Percentiles rank a stretch among this genome's conserved stretches.
Conservation (phyloP, 1,139 yeast genomes). For the Suhomyces chickasaworum region DNA sequence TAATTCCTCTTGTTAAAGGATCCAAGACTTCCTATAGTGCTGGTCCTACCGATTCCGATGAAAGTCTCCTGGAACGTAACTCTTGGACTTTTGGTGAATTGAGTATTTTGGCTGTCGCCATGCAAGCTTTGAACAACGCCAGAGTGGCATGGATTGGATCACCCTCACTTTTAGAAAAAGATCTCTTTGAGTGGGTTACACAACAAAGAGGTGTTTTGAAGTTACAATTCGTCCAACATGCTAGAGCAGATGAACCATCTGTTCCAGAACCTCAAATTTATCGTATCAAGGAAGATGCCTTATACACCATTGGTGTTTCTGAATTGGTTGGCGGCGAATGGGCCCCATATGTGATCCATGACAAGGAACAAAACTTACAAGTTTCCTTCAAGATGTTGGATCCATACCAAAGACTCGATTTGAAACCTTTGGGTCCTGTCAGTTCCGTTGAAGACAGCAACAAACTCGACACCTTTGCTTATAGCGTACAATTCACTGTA, state of each 20-base stretch:
- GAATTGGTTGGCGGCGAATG: constrained; percentile 65
- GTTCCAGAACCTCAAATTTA: constrained; percentile 50
- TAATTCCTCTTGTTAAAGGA: constrained; percentile 73
- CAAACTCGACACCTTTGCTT: constrained; percentile 42
- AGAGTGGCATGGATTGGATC: constrained; percentile 84
- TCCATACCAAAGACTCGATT: constrained; percentile 84
- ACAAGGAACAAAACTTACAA: constrained; percentile 64
- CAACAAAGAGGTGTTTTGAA: constrained; percentile 67
- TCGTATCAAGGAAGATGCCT: constrained; percentile 70
- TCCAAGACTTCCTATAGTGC: constrained; percentile 67
- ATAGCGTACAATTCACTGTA: constrained; percentile 55
- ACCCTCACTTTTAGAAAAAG: constrained; percentile 51
- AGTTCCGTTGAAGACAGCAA: constrained; percentile 48
- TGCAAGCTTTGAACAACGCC: constrained; percentile 80
- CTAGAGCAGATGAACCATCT: constrained; percentile 49
- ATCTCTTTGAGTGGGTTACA: constrained; percentile 73
- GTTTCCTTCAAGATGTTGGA: constrained; percentile 88
- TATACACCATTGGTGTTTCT: constrained; percentile 66
- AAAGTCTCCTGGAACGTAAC: constrained; percentile 35
- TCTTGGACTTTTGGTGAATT: constrained; percentile 86
- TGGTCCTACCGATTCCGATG: constrained; percentile 39
- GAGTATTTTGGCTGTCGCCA: constrained; percentile 73
- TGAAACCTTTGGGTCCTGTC: constrained; percentile 47
- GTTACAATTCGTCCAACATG: constrained; percentile 53
- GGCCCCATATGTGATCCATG: constrained; percentile 59